Evolutionary conservation across 805 yeast genomes (phyloP).

Genomic region (Jamesozyma jinghongensis): DNA sequence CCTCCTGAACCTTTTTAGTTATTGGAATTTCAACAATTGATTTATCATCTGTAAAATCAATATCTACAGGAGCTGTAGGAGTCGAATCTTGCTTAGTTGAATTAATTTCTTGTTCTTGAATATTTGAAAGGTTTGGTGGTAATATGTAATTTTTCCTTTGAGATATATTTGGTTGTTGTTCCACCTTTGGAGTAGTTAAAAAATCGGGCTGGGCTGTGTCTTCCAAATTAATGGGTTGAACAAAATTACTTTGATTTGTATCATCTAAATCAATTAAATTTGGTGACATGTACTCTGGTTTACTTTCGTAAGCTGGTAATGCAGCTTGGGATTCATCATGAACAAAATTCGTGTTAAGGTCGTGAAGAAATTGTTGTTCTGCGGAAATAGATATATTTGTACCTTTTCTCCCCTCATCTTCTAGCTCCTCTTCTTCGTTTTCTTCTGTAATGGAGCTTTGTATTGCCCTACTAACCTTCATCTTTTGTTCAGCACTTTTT

Average conservation of each 20-base stretch:
- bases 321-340: not conserved
- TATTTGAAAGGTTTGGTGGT: slow-evolving; percentile 1
- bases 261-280: slow-evolving; percentile 33
- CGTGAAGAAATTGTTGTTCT: not conserved
- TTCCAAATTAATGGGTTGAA: not conserved
- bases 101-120: slow-evolving; percentile 1
- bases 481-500: slow-evolving; percentile 22
- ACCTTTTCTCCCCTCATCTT: not conserved
- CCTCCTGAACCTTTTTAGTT: too few relatives aligned
- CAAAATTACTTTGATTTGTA: slow-evolving; percentile 5
- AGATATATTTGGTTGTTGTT: not conserved
- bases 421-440: slow-evolving; percentile 13
- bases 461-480: slow-evolving; percentile 10
- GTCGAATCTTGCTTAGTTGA: not conserved
- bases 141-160: not conserved
- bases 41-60: too few relatives aligned
- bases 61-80: too few relatives aligned
- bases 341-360: not conserved
- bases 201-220: slow-evolving; percentile 25
- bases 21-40: too few relatives aligned
- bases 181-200: slow-evolving; percentile 21
- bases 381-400: too few relatives aligned
- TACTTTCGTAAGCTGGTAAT: not conserved
- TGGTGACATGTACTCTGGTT: slow-evolving; percentile 21
- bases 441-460: slow-evolving; percentile 18